phyloP scores from a whole-genome alignment of 768 basidiomycete species.

The Serendipita indica region DNA sequence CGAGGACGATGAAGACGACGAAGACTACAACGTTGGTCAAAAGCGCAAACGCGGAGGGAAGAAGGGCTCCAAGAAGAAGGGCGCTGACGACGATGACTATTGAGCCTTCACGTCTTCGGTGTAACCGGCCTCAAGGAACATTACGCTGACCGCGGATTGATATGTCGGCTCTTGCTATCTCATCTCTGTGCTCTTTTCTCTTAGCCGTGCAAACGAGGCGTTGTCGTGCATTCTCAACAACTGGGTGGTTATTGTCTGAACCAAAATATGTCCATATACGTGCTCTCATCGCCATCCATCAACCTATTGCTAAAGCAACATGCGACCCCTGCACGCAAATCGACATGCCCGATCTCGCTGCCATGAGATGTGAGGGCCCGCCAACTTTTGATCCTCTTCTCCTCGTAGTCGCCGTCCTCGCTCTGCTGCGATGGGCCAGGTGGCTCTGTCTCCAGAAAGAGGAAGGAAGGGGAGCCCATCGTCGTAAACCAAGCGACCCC shows the following conservation, averaged over 20 bases:
- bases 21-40: slow-evolving; percentile 27
- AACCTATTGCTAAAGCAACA: neutral
- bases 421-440: neutral
- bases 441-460: neutral
- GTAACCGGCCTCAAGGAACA: neutral
- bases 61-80: slow-evolving; percentile 13
- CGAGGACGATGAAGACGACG: slow-evolving; percentile 16
- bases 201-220: neutral
- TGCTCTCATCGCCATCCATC: neutral
- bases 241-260: neutral
- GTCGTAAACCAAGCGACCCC: neutral
- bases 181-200: neutral
- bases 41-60: slow-evolving; percentile 39
- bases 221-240: neutral
- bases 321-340: neutral
- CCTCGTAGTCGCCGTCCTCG: neutral
- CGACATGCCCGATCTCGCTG: neutral
- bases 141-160: neutral
- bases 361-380: neutral
- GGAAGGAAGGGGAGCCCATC: neutral
- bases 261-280: neutral
- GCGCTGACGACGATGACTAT: slow-evolving; percentile 14
- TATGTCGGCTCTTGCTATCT: neutral
- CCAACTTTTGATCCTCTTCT: neutral
- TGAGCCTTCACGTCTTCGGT: neutral